Conservation (phyloP, 75 land plant species). For the Chamaecyparis obtusa region DNA sequence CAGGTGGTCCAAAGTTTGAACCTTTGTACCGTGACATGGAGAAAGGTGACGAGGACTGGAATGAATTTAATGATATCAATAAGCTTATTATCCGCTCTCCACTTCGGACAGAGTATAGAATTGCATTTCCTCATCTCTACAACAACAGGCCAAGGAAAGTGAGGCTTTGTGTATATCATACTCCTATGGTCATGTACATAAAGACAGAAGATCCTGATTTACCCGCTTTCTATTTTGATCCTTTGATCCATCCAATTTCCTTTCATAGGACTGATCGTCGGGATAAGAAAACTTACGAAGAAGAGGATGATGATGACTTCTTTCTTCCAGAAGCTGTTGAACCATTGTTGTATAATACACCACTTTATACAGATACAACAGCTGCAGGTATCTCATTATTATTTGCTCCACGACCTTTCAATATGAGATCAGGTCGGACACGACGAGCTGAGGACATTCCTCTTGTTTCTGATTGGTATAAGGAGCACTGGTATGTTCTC, state of each 20-base stretch:
- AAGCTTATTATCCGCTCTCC: constrained; percentile 97
- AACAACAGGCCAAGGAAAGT: constrained; percentile 98
- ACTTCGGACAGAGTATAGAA: constrained; percentile 87
- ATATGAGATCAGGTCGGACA: constrained; percentile 96
- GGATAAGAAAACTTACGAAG: constrained; percentile 56
- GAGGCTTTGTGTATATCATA: constrained; percentile 84
- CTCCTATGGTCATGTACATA: constrained; percentile 98
- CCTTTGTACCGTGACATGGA: constrained; percentile 99
- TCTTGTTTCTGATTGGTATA: constrained; percentile 98
- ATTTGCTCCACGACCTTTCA: constrained; percentile 98
- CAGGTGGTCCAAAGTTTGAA: constrained; percentile 99
- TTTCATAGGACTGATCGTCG: constrained; percentile 48
- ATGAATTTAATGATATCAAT: constrained; percentile 98
- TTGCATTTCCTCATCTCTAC: constrained; percentile 97
- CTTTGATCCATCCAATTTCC: constrained; percentile 88
- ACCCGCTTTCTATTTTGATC: constrained; percentile 98
- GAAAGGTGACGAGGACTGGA: constrained; percentile 99
- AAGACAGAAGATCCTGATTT: constrained; percentile 98
- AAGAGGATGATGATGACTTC: constrained; percentile 85
- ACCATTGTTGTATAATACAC: constrained; percentile 64
- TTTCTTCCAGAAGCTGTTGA: constrained; percentile 89
- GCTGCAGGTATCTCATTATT: constrained; percentile 95
- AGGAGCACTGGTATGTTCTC: constrained; percentile 87
- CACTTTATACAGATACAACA: constrained; percentile 94
- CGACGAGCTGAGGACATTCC: constrained; percentile 97